These are phyloP conservation scores for Lipomyces orientalis DNA, from an alignment of 805 yeast genomes.

Conservation along the genomic window DNA sequence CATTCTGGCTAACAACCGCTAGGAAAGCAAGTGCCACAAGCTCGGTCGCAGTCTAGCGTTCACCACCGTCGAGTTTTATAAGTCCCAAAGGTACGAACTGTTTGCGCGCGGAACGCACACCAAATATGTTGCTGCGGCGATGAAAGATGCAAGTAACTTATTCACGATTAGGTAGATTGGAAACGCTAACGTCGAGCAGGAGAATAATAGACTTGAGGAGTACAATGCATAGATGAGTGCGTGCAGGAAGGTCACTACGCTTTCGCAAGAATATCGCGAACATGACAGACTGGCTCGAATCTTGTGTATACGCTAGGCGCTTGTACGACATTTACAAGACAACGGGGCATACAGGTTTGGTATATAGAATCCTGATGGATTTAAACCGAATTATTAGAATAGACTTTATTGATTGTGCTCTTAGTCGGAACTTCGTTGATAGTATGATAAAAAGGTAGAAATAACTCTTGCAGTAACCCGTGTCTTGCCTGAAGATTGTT, in stretches of 20 bases:
- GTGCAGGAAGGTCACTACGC: neutral
- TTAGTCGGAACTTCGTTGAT: too few species aligned
- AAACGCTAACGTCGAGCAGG: slow-evolving; percentile 3
- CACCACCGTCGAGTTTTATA: slow-evolving; percentile 48
- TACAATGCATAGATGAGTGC: slow-evolving; percentile 6
- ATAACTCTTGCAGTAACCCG: too few species aligned
- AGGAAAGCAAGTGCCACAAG: slow-evolving; percentile 45
- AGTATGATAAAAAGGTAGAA: too few species aligned
- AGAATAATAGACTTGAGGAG: slow-evolving; percentile 27
- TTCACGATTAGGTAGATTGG: neutral
- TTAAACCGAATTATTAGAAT: neutral
- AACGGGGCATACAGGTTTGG: neutral
- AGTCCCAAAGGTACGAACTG: slow-evolving; percentile 37
- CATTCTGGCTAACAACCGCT: neutral
- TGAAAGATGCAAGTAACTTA: slow-evolving; percentile 44
- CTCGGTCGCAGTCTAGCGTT: slow-evolving; percentile 52
- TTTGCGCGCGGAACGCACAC: slow-evolving; percentile 54
- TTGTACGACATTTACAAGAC: neutral
- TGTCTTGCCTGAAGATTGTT: too few species aligned
- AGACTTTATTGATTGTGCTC: too few species aligned
- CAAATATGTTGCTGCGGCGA: slow-evolving; percentile 48
- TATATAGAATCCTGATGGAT: neutral
- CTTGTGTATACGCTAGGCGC: too few species aligned
- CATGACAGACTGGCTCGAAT: neutral
- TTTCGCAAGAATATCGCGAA: neutral